phyloP scores from a whole-genome alignment of 225 moss, liverwort and hornwort species.

The Physcomitrellopsis africana region DNA sequence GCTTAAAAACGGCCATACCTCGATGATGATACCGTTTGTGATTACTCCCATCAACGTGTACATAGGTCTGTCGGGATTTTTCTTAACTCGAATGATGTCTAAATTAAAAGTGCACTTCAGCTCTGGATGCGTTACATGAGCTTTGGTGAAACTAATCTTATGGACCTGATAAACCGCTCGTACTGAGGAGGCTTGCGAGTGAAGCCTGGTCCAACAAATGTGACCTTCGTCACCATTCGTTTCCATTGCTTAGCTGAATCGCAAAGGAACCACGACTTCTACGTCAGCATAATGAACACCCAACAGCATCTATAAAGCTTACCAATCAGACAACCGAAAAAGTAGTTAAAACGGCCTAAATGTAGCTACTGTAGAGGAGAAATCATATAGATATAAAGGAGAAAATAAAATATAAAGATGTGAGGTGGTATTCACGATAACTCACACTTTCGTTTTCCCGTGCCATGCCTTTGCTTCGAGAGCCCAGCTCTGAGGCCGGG shows the following conservation, averaged over 20 bases:
- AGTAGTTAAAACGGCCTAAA: no score
- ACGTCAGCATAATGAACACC: conserved; percentile 1
- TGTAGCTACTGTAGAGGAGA: no score
- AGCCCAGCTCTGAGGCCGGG: no score
- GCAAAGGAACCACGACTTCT: conserved; percentile 1
- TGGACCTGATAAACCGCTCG: conserved; percentile 95
- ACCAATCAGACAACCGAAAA: no score
- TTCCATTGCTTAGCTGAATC: conserved; percentile 95
- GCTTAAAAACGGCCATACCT: conserved; percentile 52
- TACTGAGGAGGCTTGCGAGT: conserved; percentile 98
- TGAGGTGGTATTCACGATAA: conserved; percentile 6
- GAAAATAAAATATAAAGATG: not conserved
- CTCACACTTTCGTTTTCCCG: conserved; percentile 96
- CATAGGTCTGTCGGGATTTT: conserved; percentile 97
- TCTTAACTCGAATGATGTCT: conserved; percentile 96
- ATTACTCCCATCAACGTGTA: conserved; percentile 98
- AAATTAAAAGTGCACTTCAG: conserved; percentile 96
- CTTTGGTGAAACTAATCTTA: conserved; percentile 97
- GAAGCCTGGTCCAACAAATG: conserved; percentile 95
- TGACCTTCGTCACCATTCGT: conserved; percentile 94
- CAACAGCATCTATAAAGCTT: not conserved
- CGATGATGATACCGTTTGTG: conserved; percentile 95
- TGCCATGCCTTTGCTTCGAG: no score
- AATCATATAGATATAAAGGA: not conserved
- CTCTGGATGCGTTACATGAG: conserved; percentile 95